Base-by-base conservation (phyloP, 306 rosid species). In the Quercus parvula region DNA sequence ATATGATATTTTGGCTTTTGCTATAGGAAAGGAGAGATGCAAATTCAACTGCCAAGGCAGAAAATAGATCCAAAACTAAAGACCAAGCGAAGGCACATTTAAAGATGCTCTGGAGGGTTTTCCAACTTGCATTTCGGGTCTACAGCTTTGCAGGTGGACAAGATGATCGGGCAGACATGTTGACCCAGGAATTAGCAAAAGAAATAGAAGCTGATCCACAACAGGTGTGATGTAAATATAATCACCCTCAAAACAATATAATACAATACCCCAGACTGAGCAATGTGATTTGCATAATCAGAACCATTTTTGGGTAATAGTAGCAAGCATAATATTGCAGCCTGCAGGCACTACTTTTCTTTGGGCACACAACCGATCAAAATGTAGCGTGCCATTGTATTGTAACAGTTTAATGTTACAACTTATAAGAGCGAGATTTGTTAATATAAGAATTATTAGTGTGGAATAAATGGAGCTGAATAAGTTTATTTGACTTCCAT, bases 101-200 rank as follows among this genome's bases (percentile, higher is more conserved):
- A 56, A 75, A 71, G 64, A 56, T 85, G 85, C 88, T 81, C 14
- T 85, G 88, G 88, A 81, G 76, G 64, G 81, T 84, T 12, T 85
- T 85, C 76, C 86, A 85, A 75, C 73, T 85, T 49, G 88, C 88
- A 71, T 85, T 81, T 79, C 83, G 88, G 38, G 84, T 85, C 74
- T 85, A 81, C 41, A 78, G 77, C 79, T 85, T 85, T 52, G 85
- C 88, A 6, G 88, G 88, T 18, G 88, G 88, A 71, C 88, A 85
- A 78, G 88, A 85, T 79, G 88, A 85, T 67, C 71, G 88, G 38
- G 88, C 88, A 15, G 88, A 82, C 49, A 27, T 9, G 82, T 38
- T 85, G 46, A 81, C 79, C 20, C 55, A 7, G 27, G 77, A 81
- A 76, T 75, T 85, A n/a, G 88, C 88, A 2, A 72, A 61, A 9